Evolutionary conservation across 2,329 filamentous ascomycete species (phyloP), one percentile per base, ranked within the genome.

Genomic region (Amphichorda felina): DNA sequence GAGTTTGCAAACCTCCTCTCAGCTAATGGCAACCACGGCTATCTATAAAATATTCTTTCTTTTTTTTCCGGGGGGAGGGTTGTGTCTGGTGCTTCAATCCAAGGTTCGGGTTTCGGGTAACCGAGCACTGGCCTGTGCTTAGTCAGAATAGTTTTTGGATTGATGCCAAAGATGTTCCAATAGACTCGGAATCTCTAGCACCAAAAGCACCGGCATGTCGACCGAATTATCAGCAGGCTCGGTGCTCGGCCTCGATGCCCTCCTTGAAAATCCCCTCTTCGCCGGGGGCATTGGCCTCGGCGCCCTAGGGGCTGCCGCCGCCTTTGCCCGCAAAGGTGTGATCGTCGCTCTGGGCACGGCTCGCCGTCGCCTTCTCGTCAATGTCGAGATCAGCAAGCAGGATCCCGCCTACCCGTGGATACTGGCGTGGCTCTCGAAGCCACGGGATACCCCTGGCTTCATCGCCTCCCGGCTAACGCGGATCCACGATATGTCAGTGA

Each of bases 371-470:
- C 76, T 98, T 61, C 77, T 98, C 21, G 85, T 96, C 48, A 87
- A 95, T 50, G 78, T 98, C 49, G 91, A 98, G 59, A 94, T 98
- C 57, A 89, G 84, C 56, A 83, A 86, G 53, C 84, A 89, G 49
- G 91, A 98, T 60, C 78, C 86, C 30, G 88, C 89, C 2, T 98
- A 96, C 55, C 79, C 79, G 28, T 96, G 88, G 89, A 77, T 98
- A 29, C 70, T 98, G 8, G 80, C 88, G 44, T 98, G 91, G 88
- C 82, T 98, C 55, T 88, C 87, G 6, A 72, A 85, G 38, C 85
- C 86, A 44, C 84, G 87, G 35, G 70, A 77, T 37, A 58, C 66
- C 50, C 64, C 50, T 46, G 83, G 68, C 41, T 81, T 70, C 50
- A 60, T 79, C 25, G 67, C 68, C 15, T 69, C 63, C 21, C 68